Percentiles rank a stretch among this genome's conserved stretches.
Conservation (phyloP, 495 filamentous ascomycete genomes). For the Lentithecium fluviatile region DNA sequence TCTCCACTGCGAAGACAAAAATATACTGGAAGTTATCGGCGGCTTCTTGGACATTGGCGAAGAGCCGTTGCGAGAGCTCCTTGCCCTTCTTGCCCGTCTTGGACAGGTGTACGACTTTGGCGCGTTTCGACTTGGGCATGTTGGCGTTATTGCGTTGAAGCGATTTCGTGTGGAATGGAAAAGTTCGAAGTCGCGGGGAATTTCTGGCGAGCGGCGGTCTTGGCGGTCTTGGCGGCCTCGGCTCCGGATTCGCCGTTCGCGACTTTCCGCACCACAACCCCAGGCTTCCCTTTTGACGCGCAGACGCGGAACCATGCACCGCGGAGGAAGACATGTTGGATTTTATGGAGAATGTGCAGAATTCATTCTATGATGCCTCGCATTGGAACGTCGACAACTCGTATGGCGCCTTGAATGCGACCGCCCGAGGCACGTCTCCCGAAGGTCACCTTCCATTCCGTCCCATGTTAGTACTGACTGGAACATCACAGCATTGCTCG, state of each 20-base stretch:
- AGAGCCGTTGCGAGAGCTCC: conserved; percentile 84
- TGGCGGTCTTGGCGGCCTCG: conserved; percentile 14
- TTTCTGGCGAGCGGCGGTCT: conserved; percentile 15
- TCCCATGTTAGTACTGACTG: neutral
- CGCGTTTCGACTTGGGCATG: conserved; percentile 97
- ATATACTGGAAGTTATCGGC: conserved; percentile 82
- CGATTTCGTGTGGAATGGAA: neutral
- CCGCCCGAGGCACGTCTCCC: conserved; percentile 69
- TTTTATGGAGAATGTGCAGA: conserved; percentile 98
- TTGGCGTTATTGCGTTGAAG: conserved; percentile 40
- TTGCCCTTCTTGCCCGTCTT: conserved; percentile 89
- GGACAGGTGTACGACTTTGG: conserved; percentile 81
- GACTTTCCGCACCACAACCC: neutral
- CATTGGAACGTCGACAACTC: conserved; percentile 92
- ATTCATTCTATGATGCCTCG: conserved; percentile 83
- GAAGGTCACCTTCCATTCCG: conserved; percentile 5
- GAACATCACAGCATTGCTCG: conserved; percentile 63
- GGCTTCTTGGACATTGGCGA: conserved; percentile 81
- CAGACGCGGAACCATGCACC: conserved; percentile 18
- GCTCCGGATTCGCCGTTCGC: neutral
- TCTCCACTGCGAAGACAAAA: conserved; percentile 90
- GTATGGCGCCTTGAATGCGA: conserved; percentile 83
- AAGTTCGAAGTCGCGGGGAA: conserved; percentile 29
- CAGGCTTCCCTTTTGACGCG: conserved; percentile 3
- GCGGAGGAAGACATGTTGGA: conserved; percentile 67